Conservation (phyloP, 2,329 filamentous ascomycete genomes). For the Beauveria medogensis region DNA sequence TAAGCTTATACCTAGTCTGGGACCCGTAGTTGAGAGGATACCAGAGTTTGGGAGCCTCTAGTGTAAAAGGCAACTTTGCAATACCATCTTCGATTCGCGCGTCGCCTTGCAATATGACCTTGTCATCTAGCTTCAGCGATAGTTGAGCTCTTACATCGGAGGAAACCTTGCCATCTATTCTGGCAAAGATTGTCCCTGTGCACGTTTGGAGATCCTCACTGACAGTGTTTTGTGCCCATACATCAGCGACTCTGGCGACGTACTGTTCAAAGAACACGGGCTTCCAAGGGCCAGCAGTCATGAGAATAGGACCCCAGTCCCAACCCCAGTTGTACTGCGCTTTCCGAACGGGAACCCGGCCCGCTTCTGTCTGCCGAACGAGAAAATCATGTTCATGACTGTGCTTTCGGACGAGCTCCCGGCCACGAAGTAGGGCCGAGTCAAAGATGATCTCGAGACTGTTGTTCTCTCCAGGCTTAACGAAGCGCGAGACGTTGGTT, state of each 20-base stretch:
- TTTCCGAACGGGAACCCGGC: slow-evolving; percentile 44
- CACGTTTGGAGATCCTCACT: slow-evolving; percentile 28
- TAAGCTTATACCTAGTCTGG: slow-evolving; percentile 59
- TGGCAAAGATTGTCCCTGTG: slow-evolving; percentile 28
- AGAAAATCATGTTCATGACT: slow-evolving; percentile 36
- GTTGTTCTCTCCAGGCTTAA: slow-evolving; percentile 32
- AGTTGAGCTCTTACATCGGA: slow-evolving; percentile 19
- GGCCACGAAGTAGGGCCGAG: slow-evolving; percentile 43
- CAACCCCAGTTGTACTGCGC: slow-evolving; percentile 65
- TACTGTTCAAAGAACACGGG: slow-evolving; percentile 60
- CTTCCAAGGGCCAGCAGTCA: slow-evolving; percentile 59
- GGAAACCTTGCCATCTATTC: slow-evolving; percentile 26
- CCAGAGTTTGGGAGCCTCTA: slow-evolving; percentile 54
- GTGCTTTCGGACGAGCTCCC: slow-evolving; percentile 43
- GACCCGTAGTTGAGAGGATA: slow-evolving; percentile 63
- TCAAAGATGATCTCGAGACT: slow-evolving; percentile 49
- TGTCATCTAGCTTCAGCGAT: slow-evolving; percentile 17
- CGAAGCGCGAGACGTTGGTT: slow-evolving; percentile 37
- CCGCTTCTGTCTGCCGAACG: slow-evolving; percentile 15
- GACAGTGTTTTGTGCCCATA: slow-evolving; percentile 37
- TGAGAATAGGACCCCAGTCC: slow-evolving; percentile 61
- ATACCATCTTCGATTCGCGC: neutral
- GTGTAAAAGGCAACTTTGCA: neutral
- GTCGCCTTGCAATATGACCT: slow-evolving; percentile 13
- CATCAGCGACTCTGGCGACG: slow-evolving; percentile 46